A percentile compares a stretch with the other conserved stretches of the same genome.
phyloP scores from a whole-genome alignment of 805 yeast genomes.

The Kodamaea sagamina region DNA sequence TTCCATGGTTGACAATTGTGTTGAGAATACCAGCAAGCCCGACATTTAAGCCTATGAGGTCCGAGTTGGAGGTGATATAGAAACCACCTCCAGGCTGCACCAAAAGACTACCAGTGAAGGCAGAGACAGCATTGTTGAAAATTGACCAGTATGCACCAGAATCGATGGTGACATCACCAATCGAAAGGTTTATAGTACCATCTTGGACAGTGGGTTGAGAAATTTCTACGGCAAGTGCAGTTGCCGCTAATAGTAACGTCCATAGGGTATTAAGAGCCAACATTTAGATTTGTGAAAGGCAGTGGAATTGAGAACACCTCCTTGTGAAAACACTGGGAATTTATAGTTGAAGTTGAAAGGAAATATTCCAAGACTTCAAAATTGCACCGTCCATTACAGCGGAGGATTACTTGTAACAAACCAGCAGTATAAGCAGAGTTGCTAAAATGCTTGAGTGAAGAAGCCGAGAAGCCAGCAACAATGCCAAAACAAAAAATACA shows the following conservation, averaged over 20 bases:
- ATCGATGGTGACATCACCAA: slow-evolving; percentile 21
- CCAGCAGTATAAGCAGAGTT: too few relatives aligned
- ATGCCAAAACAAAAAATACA: too few relatives aligned
- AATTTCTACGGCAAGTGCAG: slow-evolving; percentile 7
- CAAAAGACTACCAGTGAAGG: slow-evolving; percentile 17
- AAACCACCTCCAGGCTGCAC: slow-evolving; percentile 19
- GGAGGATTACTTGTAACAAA: too few relatives aligned
- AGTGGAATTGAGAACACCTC: too few relatives aligned
- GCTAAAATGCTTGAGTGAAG: too few relatives aligned
- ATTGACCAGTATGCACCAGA: slow-evolving; percentile 24
- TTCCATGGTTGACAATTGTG: slow-evolving; percentile 23
- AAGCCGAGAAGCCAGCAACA: too few relatives aligned
- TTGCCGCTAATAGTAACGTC: slow-evolving; percentile 5
- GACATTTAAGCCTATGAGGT: slow-evolving; percentile 16
- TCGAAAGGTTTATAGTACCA: slow-evolving; percentile 20
- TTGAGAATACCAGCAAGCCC: slow-evolving; percentile 15
- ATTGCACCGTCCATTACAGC: too few relatives aligned
- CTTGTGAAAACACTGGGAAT: too few relatives aligned
- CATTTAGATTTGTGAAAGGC: too few relatives aligned
- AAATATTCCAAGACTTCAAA: too few relatives aligned
- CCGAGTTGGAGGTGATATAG: slow-evolving; percentile 17
- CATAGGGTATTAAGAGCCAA: not conserved
- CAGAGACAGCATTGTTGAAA: slow-evolving; percentile 17
- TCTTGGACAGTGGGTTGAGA: slow-evolving; percentile 19
- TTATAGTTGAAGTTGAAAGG: too few relatives aligned